A percentile compares a stretch with the other conserved stretches of the same genome.
These are phyloP conservation scores for Venturia effusa DNA, from an alignment of 2,329 filamentous ascomycete species.

Conservation along the genomic window DNA sequence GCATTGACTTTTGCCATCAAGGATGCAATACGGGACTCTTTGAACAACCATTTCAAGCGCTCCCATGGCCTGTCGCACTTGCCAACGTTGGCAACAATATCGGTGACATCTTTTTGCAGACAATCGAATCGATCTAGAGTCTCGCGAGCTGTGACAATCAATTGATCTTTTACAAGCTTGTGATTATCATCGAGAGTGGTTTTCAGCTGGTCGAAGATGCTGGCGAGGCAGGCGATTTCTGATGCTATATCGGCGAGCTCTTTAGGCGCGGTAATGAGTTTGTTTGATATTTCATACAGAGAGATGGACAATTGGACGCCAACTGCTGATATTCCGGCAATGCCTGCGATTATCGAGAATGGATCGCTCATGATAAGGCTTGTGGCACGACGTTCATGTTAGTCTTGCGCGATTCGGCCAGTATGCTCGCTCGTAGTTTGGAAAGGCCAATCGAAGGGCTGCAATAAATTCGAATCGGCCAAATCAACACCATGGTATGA, in stretches of 20 bases:
- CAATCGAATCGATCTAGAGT: background rate
- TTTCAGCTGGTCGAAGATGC: background rate
- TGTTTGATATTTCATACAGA: conserved; percentile 6
- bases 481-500: background rate
- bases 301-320: conserved; percentile 3
- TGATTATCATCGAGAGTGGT: background rate
- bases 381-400: background rate
- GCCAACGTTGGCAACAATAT: background rate
- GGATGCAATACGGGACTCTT: background rate
- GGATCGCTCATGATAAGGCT: background rate
- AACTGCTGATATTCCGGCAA: background rate
- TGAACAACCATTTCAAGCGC: conserved; percentile 8
- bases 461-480: background rate
- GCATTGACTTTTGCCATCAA: conserved; percentile 4
- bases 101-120: background rate
- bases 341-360: conserved; percentile 3
- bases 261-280: conserved; percentile 7
- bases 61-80: background rate
- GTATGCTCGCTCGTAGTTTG: background rate
- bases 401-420: background rate
- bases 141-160: background rate
- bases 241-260: conserved; percentile 6
- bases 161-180: background rate
- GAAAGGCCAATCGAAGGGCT: background rate
- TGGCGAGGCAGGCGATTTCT: background rate